Base-by-base conservation (phyloP, 768 basidiomycete genomes). In the Leucosporidium yakuticum region DNA sequence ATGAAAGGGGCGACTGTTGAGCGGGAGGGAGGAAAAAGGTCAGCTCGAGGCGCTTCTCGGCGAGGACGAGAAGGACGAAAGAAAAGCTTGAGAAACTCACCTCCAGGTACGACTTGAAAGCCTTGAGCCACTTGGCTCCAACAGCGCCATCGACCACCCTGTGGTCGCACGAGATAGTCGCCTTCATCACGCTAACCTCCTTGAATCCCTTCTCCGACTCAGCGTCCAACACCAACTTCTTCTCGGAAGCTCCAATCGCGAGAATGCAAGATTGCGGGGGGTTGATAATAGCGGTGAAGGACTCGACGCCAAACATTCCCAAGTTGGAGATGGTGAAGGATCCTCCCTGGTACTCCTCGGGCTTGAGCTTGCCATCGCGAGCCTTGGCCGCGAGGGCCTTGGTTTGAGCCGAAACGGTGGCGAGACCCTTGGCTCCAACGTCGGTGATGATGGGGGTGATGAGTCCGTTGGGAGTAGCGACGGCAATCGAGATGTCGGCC, bases 261-360 rank as follows among this genome's bases (percentile, higher is more conserved):
- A 99, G 87, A 76, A 98, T 99, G 81, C 94, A 97, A 57, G 91
- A 90, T 80, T 98, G 96, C 31, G 96, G 96, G 20, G 89, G 86
- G 83, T 99, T 99, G 85, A 99, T 95, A 82, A 99, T 98, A 57
- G 96, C 96, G 20, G 94, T 97, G 80, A 99, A 99, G 64, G 87
- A 85, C 68, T 79, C 76, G 76, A 97, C 85, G 69, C 89, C 94
- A 77, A 84, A 96, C 96, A 99, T 99, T 80, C 96, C 96, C 64
- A 99, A 84, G 82, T 99, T 99, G 68, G 96, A 99, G 78, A 99
- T 91, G 54, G 96, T 98, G 82, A 99, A 98, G 19, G 94, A 90
- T 59, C 96, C 96, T 63, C 96, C 96, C 87, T 99, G 95, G 82
- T 98, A 99, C 79, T 99, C 95, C 63, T 88, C 83, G 31, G 95